A percentile compares a stretch with the other conserved stretches of the same genome.
These are phyloP conservation scores for Cucurbita moschata DNA, from an alignment of 306 rosid genomes.

Conservation along the genomic window DNA sequence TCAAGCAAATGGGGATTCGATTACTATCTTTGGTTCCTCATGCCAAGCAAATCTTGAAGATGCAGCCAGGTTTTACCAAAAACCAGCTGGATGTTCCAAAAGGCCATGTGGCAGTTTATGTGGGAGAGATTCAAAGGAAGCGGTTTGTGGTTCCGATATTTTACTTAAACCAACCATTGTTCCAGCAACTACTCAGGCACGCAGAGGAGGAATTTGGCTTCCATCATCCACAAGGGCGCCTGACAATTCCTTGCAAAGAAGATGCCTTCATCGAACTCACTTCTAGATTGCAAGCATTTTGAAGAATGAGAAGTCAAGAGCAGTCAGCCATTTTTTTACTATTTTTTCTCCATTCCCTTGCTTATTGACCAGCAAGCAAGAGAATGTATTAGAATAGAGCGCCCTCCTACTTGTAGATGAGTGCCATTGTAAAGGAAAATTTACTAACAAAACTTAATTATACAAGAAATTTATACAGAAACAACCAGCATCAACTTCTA, in stretches of 20 bases:
- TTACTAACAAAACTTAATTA: neutral
- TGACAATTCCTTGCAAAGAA: constrained; percentile 34
- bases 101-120: constrained; percentile 8
- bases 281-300: constrained; percentile 5
- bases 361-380: neutral
- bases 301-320: neutral
- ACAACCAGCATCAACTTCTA: neutral
- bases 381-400: neutral
- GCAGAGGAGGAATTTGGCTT: constrained; percentile 34
- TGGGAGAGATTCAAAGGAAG: constrained; percentile 5
- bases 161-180: constrained; percentile 9
- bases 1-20: neutral
- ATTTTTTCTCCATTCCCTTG: neutral
- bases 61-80: neutral
- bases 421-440: neutral
- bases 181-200: constrained; percentile 12
- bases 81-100: constrained; percentile 3
- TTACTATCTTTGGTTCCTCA: constrained; percentile 1
- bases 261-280: constrained; percentile 21
- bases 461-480: neutral
- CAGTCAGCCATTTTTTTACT: neutral
- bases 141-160: constrained; percentile 12
- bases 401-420: neutral
- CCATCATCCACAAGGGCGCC: constrained; percentile 33
- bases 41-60: neutral